Evolutionary conservation across 139 green algal genomes (phyloP).

Genomic region (Volvox africanus): DNA sequence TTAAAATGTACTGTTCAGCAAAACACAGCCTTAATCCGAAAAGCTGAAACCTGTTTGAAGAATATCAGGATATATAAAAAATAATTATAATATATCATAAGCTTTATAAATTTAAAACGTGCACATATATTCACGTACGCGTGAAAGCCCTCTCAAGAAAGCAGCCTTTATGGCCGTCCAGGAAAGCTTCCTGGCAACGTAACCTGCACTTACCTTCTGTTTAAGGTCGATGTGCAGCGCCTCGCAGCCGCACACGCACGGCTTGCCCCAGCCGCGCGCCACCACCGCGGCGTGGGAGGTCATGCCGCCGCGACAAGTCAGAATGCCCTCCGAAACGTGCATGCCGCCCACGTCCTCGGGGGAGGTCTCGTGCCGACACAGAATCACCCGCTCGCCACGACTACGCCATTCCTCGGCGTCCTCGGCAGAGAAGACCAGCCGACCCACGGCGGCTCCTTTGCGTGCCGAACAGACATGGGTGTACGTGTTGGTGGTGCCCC

Average conservation of each 20-base stretch:
- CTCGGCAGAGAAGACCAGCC: conserved; percentile 87
- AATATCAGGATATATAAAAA: too few species aligned
- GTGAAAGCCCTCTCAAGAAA: too few species aligned
- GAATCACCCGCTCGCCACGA: conserved; percentile 58
- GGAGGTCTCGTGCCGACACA: conserved; percentile 84
- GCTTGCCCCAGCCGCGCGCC: conserved; percentile 93
- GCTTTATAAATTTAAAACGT: too few species aligned
- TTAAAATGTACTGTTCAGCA: too few species aligned
- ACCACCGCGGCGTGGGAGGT: conserved; percentile 92
- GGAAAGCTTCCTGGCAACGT: too few species aligned
- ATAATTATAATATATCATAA: too few species aligned
- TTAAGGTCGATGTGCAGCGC: conserved; percentile 78
- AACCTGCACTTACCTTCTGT: conserved; percentile 62
- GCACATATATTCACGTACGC: too few species aligned
- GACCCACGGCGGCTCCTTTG: conserved; percentile 80
- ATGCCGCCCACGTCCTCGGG: conserved; percentile 93
- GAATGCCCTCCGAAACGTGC: conserved; percentile 86
- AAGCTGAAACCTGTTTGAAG: too few species aligned
- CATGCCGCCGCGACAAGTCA: conserved; percentile 91
- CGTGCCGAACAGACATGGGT: too few species aligned
- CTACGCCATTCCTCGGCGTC: conserved; percentile 75
- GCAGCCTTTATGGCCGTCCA: too few species aligned
- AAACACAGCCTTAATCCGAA: too few species aligned
- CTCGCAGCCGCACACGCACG: conserved; percentile 89
- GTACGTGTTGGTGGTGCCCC: too few species aligned